Evolutionary conservation across 495 filamentous ascomycete genomes (phyloP).

Genomic region (Recurvomyces mirabilis): DNA sequence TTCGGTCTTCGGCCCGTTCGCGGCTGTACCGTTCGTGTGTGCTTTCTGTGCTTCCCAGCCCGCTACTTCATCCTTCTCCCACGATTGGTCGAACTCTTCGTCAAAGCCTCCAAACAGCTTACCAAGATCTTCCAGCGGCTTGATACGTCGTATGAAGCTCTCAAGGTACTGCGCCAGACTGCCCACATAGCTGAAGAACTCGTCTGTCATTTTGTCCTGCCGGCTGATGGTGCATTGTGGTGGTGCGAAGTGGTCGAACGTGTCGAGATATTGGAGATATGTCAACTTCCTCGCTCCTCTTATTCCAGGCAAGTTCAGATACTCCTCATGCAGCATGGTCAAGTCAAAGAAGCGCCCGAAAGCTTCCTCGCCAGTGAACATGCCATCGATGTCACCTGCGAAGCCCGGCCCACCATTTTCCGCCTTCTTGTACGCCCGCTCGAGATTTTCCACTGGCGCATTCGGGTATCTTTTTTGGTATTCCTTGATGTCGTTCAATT

Average conservation of each 20-base stretch:
- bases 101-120: conserved; percentile 65
- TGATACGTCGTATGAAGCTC: conserved; percentile 65
- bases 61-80: conserved; percentile 63
- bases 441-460: conserved; percentile 88
- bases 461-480: conserved; percentile 88
- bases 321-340: conserved; percentile 70
- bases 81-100: conserved; percentile 69
- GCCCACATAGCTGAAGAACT: conserved; percentile 83
- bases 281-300: conserved; percentile 51
- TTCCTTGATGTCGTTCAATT: conserved; percentile 65
- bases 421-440: conserved; percentile 74
- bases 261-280: conserved; percentile 82
- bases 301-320: conserved; percentile 74
- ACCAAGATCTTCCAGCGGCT: conserved; percentile 72
- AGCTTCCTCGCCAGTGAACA: conserved; percentile 93
- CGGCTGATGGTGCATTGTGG: conserved; percentile 60
- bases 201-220: conserved; percentile 73
- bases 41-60: conserved; percentile 62
- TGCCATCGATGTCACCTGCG: conserved; percentile 61
- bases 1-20: conserved; percentile 36
- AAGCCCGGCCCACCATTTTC: conserved; percentile 44
- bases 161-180: conserved; percentile 73
- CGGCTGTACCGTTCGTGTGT: conserved; percentile 33
- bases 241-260: conserved; percentile 75
- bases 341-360: conserved; percentile 87